Conservation (phyloP, 116 monocot genomes). For the Trichopus zeylanicus region DNA sequence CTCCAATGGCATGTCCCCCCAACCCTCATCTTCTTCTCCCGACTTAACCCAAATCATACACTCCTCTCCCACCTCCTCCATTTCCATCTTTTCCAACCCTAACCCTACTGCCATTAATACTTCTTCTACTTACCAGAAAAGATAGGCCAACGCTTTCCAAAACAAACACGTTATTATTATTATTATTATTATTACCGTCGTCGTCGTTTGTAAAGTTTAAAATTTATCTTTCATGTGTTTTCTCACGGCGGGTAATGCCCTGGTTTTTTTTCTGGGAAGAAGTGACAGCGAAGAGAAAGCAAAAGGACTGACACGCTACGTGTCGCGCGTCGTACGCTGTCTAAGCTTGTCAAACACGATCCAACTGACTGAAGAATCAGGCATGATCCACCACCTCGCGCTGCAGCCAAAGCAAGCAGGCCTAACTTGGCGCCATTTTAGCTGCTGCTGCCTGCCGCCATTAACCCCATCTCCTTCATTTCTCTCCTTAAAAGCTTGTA, state of each 20-base stretch:
- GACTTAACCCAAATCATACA: neutral
- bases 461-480: too few relatives aligned
- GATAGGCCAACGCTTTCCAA: neutral
- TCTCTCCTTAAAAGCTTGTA: too few relatives aligned
- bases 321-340: constrained; percentile 1
- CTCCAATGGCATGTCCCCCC: neutral
- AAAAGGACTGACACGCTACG: constrained; percentile 3
- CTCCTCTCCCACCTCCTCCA: neutral
- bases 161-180: too few relatives aligned
- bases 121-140: neutral
- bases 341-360: neutral
- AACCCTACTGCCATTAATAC: neutral
- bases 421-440: too few relatives aligned
- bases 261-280: neutral
- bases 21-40: neutral
- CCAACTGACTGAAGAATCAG: neutral
- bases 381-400: neutral
- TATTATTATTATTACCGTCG: too few relatives aligned
- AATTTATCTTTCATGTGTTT: neutral
- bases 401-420: too few relatives aligned
- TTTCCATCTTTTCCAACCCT: neutral
- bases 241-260: neutral
- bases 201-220: too few relatives aligned
- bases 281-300: neutral
- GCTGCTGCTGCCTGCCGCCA: too few relatives aligned